Evolutionary conservation across 1,139 yeast genomes (phyloP).

Genomic region (Saccharomyces hybrid): DNA sequence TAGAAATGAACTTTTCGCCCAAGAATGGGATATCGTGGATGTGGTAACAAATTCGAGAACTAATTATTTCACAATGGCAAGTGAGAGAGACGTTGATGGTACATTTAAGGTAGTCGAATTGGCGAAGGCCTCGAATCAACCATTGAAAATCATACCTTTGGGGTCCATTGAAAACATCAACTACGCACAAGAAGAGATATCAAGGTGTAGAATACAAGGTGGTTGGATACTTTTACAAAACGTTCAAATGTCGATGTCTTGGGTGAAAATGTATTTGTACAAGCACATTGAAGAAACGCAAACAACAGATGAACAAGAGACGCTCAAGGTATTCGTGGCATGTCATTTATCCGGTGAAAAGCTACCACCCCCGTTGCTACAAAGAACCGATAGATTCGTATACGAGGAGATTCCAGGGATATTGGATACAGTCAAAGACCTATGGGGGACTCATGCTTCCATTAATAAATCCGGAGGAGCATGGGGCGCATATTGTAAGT

Average conservation of each 20-base stretch:
- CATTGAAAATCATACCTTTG: conserved; percentile 50
- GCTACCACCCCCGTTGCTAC: conserved; percentile 49
- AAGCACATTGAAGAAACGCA: conserved; percentile 10
- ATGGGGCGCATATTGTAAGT: conserved; percentile 43
- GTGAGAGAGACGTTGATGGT: conserved; percentile 62
- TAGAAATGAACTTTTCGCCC: not conserved
- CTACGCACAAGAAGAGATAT: conserved; percentile 50
- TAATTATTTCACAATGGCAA: conserved; percentile 41
- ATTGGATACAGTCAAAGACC: conserved; percentile 41
- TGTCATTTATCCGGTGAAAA: conserved; percentile 13
- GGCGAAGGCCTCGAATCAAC: conserved; percentile 31
- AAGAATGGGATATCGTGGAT: not conserved
- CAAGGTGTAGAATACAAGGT: conserved; percentile 40
- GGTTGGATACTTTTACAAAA: conserved; percentile 73
- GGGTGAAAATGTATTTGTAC: conserved; percentile 42
- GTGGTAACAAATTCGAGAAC: conserved; percentile 3
- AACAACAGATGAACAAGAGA: not conserved
- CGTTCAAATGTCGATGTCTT: conserved; percentile 58
- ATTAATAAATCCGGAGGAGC: conserved; percentile 28
- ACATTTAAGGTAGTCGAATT: conserved; percentile 45
- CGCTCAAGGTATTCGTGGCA: conserved; percentile 1
- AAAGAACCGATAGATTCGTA: conserved; percentile 16
- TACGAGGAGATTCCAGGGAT: conserved; percentile 57
- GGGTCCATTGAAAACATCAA: conserved; percentile 66
- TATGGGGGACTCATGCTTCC: conserved; percentile 25